Evolutionary conservation across 805 yeast genomes (phyloP), one percentile per base, ranked within the genome.

Genomic region (Wickerhamiella domercqiae): DNA sequence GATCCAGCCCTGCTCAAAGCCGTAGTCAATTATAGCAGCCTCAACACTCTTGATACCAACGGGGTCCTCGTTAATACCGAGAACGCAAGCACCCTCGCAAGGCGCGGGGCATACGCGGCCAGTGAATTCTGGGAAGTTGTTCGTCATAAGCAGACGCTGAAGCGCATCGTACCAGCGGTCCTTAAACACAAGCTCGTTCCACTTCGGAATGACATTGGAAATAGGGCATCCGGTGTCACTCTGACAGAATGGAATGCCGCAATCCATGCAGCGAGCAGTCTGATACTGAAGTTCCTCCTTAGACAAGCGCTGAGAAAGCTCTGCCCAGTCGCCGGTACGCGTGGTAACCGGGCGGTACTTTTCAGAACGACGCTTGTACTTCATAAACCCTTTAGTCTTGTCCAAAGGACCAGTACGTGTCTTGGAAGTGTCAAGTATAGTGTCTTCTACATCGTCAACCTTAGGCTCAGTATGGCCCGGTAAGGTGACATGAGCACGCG

Each of bases 71-170:
- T 77, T 83, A 51, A 90, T 83, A 34, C 95, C 94, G 52, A 90
- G 68, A 24, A 83, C 87, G 62, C 93, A 79, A 2, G 97, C 94
- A 51, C 96, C 96, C 61, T 86, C 93, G 66, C 98, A 87, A 46
- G 98, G 98, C 43, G 97, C 97, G 17, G 98, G 98, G 64, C 98
- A 87, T 46, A 87, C 87, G 63, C 96, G 75, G 43, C 96, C 94
- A 42, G 97, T 87, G 55, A 90, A 87, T 63, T 90, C 97, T 17
- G 97, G 97, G 79, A 90, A 87, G 64, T 90, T 87, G 66, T 87
- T 87, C 43, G 98, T 90, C 86, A 84, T 87, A 56, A 81, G 63
- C 57, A 87, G 69, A 50, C 94, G 71, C 57, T 84, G 87, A 52
- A 84, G 68, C 15, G 98, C 98, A 51, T 83, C 86, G 53, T 67